Evolutionary conservation across 2,329 filamentous ascomycete genomes (phyloP), one percentile per base, ranked within the genome.

Genomic region (Fusarium zealandicum): DNA sequence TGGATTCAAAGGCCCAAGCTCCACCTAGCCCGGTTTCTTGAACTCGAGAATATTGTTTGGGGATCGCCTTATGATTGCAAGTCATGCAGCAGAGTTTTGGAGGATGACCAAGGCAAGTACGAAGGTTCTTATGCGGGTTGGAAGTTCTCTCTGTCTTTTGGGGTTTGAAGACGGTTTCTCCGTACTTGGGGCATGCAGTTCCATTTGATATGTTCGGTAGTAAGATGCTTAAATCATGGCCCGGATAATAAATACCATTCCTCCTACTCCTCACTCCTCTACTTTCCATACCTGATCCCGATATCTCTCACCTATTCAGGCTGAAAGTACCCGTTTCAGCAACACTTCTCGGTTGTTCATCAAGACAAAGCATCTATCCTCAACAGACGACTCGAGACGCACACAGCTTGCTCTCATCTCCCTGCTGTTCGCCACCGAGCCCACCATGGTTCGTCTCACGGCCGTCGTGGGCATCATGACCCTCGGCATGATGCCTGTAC

Each of bases 1-100:
- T 52, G 90, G 91, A 1, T 66, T 76, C 46, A 58, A 61, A 39
- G 57, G 51, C 11, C 57, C 56, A 32, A 44, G 35, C 16, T 49
- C 48, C 12, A 53, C 39, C 40, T 67, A 33, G 61, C 13, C 17
- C 2, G 25, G 28, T 10, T 14, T 31, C 10, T 32, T 14, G n/a
- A 41, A 18, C 25, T 16, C 13, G 27, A 12, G 25, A 17, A 3
- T n/a, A 25, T 12, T 25, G n/a, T 20, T 22, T 8, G 22, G 7
- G 22, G 7, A 25, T 6, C 22, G 22, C 3, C 22, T 25, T 25
- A 8, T 8, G 22, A 8, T 9, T 7, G 9, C 7, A 25, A 25
- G 4, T 25, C 22, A 7, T 25, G 9, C 8, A 25, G 8, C 22
- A 8, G 22, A 25, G 8, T 25, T 8, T 25, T 25, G 6, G 22